Evolutionary conservation across 2,329 filamentous ascomycete species (phyloP), one percentile per base, ranked within the genome.

Genomic region (Talaromyces sp.): DNA sequence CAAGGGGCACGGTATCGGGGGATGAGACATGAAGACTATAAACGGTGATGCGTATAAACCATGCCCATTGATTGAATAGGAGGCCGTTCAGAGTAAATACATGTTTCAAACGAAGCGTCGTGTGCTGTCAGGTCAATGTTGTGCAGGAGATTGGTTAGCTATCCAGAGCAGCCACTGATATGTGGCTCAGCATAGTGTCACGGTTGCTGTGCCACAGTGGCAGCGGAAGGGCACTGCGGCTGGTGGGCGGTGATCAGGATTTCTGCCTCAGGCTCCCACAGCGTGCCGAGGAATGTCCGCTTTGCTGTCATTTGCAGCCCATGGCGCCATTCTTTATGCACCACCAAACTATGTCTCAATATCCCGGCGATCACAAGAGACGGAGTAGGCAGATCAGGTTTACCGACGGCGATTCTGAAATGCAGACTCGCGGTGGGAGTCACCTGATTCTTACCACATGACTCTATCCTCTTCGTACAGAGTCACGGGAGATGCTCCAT

Each of bases 201-300:
- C n/a, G 10, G 19, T 15, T 5, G 11, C 19, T 27, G 47, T 27
- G 49, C 25, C 43, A 50, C 59, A 37, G 25, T 37, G 59, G 27
- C 41, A 50, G 33, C 15, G 33, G 22, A 22, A 9, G 6, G 5
- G 37, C 9, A 15, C 37, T 33, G 61, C 57, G 61, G 61, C 61
- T 57, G 61, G 49, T 31, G 49, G 1, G 7, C 8, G n/a, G 11
- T 15, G 17, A 35, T 35, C 50, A 19, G 13, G 15, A 2, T 56
- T 56, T 56, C 31, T 56, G 52, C 52, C 52, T 56, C 3, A 56
- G 52, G 52, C 52, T 35, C 50, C 31, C 27, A 54, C 49, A n/a
- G 15, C 27, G 3, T 11, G 49, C 25, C 27, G 19, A 52, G 49
- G 27, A 33, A 31, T 27, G 17, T 31, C 47, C 27, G 22, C 49